These are phyloP conservation scores for Agaricus subrufescens DNA, from an alignment of 768 basidiomycete genomes.

Conservation along the genomic window DNA sequence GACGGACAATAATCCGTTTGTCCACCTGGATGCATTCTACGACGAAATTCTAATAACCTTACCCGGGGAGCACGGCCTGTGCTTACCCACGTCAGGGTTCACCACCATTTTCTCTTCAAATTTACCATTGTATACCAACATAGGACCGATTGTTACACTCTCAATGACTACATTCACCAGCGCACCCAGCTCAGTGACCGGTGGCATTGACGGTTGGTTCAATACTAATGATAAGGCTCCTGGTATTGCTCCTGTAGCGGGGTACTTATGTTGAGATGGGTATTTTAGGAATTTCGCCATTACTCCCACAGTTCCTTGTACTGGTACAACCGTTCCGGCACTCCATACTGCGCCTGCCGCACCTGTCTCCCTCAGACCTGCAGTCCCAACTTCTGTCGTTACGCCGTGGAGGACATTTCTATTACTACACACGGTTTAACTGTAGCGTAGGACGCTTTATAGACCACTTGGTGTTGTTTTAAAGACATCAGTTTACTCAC, in stretches of 20 bases:
- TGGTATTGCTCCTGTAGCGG: constrained; percentile 33
- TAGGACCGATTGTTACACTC: constrained; percentile 49
- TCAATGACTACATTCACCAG: constrained; percentile 25
- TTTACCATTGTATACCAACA: constrained; percentile 57
- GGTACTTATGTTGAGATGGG: constrained; percentile 43
- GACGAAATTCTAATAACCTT: neutral
- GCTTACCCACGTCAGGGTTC: too few species aligned
- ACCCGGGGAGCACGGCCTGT: too few species aligned
- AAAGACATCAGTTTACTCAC: too few species aligned
- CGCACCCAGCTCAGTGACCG: constrained; percentile 29
- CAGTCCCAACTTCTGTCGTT: neutral
- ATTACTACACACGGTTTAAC: too few species aligned
- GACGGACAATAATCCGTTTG: neutral
- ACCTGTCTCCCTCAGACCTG: neutral
- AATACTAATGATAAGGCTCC: constrained; percentile 32
- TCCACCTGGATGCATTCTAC: neutral
- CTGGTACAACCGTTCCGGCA: constrained; percentile 11
- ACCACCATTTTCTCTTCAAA: constrained; percentile 23
- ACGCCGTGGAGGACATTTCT: neutral
- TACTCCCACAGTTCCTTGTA: constrained; percentile 22
- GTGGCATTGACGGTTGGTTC: constrained; percentile 41
- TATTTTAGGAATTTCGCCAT: constrained; percentile 18
- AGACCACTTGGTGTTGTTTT: too few species aligned
- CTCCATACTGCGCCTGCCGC: neutral
- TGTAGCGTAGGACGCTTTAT: too few species aligned